Conservation (phyloP, 306 rosid genomes). For the Carpinus fangiana region DNA sequence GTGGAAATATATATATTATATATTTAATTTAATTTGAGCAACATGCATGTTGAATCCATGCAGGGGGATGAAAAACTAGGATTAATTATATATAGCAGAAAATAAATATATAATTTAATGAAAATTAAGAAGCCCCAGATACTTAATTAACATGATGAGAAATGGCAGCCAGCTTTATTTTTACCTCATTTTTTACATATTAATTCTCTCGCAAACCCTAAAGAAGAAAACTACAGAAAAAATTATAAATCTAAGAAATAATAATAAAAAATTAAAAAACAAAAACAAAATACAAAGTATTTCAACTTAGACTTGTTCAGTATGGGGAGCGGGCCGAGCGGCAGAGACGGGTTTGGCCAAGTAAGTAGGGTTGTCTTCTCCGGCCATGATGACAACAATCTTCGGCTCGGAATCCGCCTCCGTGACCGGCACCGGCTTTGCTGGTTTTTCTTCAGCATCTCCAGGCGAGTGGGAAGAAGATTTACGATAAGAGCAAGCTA, state of each 20-base stretch:
- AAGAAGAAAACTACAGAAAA: constrained; percentile 5
- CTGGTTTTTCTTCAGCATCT: constrained; percentile 33
- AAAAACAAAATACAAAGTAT: neutral
- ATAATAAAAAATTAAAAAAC: neutral
- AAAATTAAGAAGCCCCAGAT: neutral
- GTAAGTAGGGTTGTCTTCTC: constrained; percentile 66
- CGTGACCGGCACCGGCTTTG: constrained; percentile 10
- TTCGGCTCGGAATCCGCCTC: constrained; percentile 36
- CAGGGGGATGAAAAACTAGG: neutral
- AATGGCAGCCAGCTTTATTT: neutral
- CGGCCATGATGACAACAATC: constrained; percentile 79
- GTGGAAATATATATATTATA: neutral
- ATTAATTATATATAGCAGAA: neutral
- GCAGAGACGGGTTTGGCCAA: constrained; percentile 58
- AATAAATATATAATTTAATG: neutral
- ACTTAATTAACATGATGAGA: neutral
- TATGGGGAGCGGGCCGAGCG: constrained; percentile 16
- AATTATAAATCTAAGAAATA: neutral
- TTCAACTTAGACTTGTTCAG: constrained; percentile 6
- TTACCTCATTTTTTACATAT: neutral
- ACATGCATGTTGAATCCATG: neutral
- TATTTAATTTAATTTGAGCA: neutral
- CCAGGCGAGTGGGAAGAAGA: neutral
- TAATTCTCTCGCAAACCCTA: constrained; percentile 8
- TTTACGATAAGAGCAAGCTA: constrained; percentile 50